These are phyloP conservation scores for Gossypium davidsonii DNA, from an alignment of 441 rosid genomes.

Conservation along the genomic window DNA sequence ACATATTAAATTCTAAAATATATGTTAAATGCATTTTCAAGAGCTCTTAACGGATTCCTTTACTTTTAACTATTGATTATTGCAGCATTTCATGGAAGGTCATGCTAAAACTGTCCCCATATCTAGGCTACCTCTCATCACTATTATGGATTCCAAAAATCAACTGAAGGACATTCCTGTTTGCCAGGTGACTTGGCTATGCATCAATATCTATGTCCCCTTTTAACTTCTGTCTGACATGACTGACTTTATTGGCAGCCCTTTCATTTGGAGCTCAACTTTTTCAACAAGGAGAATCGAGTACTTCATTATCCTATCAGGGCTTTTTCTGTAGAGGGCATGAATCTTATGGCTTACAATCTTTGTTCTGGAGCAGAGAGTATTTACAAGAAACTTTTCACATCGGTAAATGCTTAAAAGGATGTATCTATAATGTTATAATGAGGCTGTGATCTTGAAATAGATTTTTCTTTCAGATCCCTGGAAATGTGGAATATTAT, in stretches of 20 bases:
- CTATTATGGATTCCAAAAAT: constrained; percentile 67
- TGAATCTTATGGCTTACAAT: constrained; percentile 84
- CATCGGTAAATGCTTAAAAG: constrained; percentile 51
- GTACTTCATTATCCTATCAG: constrained; percentile 96
- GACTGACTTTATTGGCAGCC: constrained; percentile 57
- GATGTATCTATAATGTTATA: constrained; percentile 6
- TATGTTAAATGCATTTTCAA: background rate
- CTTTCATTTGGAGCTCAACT: constrained; percentile 94
- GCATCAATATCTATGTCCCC: constrained; percentile 13
- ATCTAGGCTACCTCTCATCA: constrained; percentile 83
- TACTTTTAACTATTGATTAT: constrained; percentile 20
- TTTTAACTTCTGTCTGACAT: constrained; percentile 6
- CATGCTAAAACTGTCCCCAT: constrained; percentile 93
- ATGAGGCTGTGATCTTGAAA: constrained; percentile 5
- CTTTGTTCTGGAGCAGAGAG: constrained; percentile 80
- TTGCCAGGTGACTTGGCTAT: constrained; percentile 60
- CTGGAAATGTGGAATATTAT: constrained; percentile 75
- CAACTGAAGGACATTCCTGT: constrained; percentile 79
- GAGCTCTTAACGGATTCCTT: constrained; percentile 3
- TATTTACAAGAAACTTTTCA: constrained; percentile 80
- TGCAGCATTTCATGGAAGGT: constrained; percentile 99
- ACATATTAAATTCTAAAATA: background rate
- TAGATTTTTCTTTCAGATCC: constrained; percentile 55
- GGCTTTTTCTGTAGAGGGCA: constrained; percentile 83
- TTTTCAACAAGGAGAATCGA: constrained; percentile 87